Conservation (phyloP, 1,284 basidiomycete species). For the Afroboletus lepidellus region DNA sequence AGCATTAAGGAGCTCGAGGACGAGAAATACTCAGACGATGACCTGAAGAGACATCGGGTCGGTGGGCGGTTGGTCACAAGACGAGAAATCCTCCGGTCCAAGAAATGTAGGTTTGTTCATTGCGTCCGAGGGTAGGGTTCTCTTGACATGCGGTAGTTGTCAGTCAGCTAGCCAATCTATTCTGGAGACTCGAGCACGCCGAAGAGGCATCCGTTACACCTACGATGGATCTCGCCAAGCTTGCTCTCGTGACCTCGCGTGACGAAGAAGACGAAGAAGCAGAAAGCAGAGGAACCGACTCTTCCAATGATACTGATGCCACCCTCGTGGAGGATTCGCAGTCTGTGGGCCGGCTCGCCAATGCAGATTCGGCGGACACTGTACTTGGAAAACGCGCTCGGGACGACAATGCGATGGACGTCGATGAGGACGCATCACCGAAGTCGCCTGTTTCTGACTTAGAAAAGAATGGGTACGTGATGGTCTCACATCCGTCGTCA, state of each 20-base stretch:
- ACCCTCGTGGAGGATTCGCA: slow-evolving; percentile 77
- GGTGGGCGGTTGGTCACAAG: slow-evolving; percentile 82
- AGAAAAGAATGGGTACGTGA: slow-evolving; percentile 50
- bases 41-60: slow-evolving; percentile 78
- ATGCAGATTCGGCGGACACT: slow-evolving; percentile 42
- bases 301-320: slow-evolving; percentile 81
- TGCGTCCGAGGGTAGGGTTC: neutral
- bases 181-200: slow-evolving; percentile 73
- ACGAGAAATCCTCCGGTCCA: slow-evolving; percentile 78
- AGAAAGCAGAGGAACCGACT: slow-evolving; percentile 69
- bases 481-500: slow-evolving; percentile 43
- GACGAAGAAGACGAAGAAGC: slow-evolving; percentile 85
- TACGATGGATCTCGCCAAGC: slow-evolving; percentile 82
- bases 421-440: slow-evolving; percentile 41
- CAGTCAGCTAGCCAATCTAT: slow-evolving; percentile 73
- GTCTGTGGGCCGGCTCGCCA: slow-evolving; percentile 28
- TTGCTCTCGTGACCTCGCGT: slow-evolving; percentile 88
- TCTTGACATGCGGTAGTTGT: slow-evolving; percentile 56
- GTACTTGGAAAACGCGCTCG: slow-evolving; percentile 74
- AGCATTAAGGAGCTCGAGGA: slow-evolving; percentile 59
- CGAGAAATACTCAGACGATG: slow-evolving; percentile 74
- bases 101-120: slow-evolving; percentile 61
- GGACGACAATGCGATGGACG: slow-evolving; percentile 50
- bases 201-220: slow-evolving; percentile 75
- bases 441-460: slow-evolving; percentile 34